Conservation (phyloP, 768 basidiomycete species). For the Russula abietina region DNA sequence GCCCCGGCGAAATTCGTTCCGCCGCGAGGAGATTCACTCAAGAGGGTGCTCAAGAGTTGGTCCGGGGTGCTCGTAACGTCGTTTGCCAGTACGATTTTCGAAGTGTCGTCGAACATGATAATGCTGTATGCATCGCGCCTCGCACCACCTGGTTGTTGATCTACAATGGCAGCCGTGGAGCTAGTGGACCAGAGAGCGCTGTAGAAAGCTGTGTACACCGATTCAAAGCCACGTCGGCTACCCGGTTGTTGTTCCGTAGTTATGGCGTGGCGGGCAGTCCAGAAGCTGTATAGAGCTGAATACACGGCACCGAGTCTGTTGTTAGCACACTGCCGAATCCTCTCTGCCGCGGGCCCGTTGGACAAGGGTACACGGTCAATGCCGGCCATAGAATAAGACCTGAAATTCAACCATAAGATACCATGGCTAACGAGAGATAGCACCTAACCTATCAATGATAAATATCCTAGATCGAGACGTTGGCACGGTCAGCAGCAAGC, state of each 20-base stretch:
- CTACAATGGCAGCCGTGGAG: conserved; percentile 30
- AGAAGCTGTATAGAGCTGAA: conserved; percentile 50
- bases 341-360: conserved; percentile 36
- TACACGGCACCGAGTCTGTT: conserved; percentile 56
- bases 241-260: conserved; percentile 23
- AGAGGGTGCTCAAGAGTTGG: conserved; percentile 37
- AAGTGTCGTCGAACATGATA: conserved; percentile 39
- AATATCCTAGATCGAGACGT: conserved; percentile 37
- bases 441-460: conserved; percentile 42
- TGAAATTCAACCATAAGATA: conserved; percentile 23
- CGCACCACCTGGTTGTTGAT: conserved; percentile 18
- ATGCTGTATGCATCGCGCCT: conserved; percentile 54
- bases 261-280: conserved; percentile 44
- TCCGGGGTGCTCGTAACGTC: conserved; percentile 44
- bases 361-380: conserved; percentile 41
- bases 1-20: conserved; percentile 45
- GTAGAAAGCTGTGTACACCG: conserved; percentile 41
- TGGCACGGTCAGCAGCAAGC: neutral
- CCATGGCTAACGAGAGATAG: too few relatives aligned
- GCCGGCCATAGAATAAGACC: conserved; percentile 46
- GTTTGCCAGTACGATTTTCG: conserved; percentile 34
- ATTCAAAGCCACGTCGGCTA: conserved; percentile 37
- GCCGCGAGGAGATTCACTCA: conserved; percentile 31
- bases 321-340: conserved; percentile 34
- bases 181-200: conserved; percentile 46